Evolutionary conservation across 2,329 filamentous ascomycete species (phyloP), one percentile per base, ranked within the genome.

Genomic region (Niveomyces coronatus): DNA sequence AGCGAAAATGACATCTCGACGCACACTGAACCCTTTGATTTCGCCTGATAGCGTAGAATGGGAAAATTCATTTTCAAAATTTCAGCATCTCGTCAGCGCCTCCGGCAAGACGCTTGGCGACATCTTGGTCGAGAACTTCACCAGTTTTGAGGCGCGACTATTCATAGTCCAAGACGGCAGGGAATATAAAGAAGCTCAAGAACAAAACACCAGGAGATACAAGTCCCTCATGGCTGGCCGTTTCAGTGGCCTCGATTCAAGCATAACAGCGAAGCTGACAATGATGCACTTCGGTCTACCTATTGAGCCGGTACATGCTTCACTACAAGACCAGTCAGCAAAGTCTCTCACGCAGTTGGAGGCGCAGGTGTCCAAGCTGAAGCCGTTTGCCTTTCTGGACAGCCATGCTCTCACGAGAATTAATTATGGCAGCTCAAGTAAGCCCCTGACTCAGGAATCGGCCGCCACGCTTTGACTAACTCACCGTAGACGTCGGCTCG

Each of bases 261-360:
- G 53, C 1, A 40, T 67, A 13, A 52, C 54, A 3, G 55, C 60
- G n/a, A 69, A 67, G 46, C 41, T 71, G 40, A 53, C 65, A 0
- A 58, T 68, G 52, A 52, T 67, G 31, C 68, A 63, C 47, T 70
- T 69, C 42, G 67, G 67, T 1, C 46, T 69, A 5, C 63, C 64
- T 0, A 53, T 68, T 3, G 62, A 61, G 35, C 64, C 67, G 9
- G 42, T 57, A 8, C 29, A 45, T 1, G 42, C 45, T 4, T 26
- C 31, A 4, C n/a, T 51, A 19, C 53, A 54, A 28, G 47, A 52
- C 3, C 48, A 10, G 3, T n/a, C 19, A 10, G 26, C 20, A 13
- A 9, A 20, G 9, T 13, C 4, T 3, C 15, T 15, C 9, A 14
- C 29, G 9, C 17, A 3, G 5, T 14, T 32, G 15, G 23, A 41